These are phyloP conservation scores for Colletotrichum truncatum DNA, from an alignment of 2,329 filamentous ascomycete genomes.

Conservation along the genomic window DNA sequence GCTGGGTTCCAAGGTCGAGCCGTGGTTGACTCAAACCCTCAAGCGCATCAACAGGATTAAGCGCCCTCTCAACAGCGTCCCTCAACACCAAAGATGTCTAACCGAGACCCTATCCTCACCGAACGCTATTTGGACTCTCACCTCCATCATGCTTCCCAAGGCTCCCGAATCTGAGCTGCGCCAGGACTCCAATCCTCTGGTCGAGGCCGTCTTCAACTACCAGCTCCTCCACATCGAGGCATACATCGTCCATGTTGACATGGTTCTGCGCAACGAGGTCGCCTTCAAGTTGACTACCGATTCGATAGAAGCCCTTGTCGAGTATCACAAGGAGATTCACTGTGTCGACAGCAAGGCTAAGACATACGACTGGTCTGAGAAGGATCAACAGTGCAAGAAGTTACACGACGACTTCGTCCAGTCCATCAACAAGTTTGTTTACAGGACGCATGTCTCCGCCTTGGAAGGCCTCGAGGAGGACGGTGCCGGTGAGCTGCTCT, in stretches of 20 bases:
- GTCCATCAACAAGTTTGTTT: conserved; percentile 97
- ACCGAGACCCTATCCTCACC: conserved; percentile 91
- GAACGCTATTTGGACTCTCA: conserved; percentile 94
- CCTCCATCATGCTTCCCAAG: conserved; percentile 92
- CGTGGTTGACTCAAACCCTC: conserved; percentile 95
- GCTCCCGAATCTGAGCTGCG: conserved; percentile 85
- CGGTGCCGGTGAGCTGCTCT: conserved; percentile 90
- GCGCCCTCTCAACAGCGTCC: conserved; percentile 95
- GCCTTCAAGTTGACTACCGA: conserved; percentile 97
- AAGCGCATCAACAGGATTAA: conserved; percentile 98
- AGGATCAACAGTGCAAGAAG: conserved; percentile 96
- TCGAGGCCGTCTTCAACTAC: conserved; percentile 92
- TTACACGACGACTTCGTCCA: conserved; percentile 96
- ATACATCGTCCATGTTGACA: conserved; percentile 98
- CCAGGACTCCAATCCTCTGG: conserved; percentile 81
- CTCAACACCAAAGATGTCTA: conserved; percentile 94
- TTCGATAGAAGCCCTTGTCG: conserved; percentile 90
- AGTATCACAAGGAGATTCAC: conserved; percentile 96
- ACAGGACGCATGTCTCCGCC: conserved; percentile 85
- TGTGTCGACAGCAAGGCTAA: conserved; percentile 88
- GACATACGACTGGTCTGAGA: conserved; percentile 95
- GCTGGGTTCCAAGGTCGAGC: conserved; percentile 88
- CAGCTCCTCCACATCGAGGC: conserved; percentile 94
- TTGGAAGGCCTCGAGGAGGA: conserved; percentile 97
- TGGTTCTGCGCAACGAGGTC: conserved; percentile 97